Conservation (phyloP, 805 yeast species). For the Lachancea cidri region DNA sequence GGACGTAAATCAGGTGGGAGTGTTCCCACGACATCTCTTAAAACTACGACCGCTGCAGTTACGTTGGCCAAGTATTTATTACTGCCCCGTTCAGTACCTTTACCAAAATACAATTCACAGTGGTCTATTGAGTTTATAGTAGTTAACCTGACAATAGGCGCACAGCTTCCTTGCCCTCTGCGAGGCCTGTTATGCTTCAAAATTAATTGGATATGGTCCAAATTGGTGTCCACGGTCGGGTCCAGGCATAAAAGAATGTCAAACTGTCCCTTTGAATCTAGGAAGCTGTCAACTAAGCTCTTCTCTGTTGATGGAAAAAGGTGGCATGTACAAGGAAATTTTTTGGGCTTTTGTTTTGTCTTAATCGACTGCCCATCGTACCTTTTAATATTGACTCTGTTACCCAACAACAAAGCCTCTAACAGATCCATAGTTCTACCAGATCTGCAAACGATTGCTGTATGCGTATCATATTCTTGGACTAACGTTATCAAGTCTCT, state of each 20-base stretch:
- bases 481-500: conserved; percentile 57
- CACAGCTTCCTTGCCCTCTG: conserved; percentile 24
- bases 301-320: conserved; percentile 38
- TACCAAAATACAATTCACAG: conserved; percentile 50
- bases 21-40: conserved; percentile 76
- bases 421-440: conserved; percentile 66
- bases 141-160: conserved; percentile 63
- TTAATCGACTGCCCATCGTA: conserved; percentile 60
- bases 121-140: conserved; percentile 84
- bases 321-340: conserved; percentile 36
- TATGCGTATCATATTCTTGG: conserved; percentile 40
- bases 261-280: conserved; percentile 31
- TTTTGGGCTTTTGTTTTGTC: conserved; percentile 30
- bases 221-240: conserved; percentile 45
- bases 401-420: conserved; percentile 66
- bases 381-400: conserved; percentile 49
- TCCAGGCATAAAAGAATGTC: conserved; percentile 65
- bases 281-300: conserved; percentile 16
- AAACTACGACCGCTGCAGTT: conserved; percentile 76
- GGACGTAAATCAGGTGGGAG: conserved; percentile 78
- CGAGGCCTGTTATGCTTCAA: conserved; percentile 27
- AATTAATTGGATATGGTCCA: conserved; percentile 31
- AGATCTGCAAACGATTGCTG: conserved; percentile 67
- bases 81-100: conserved; percentile 26
- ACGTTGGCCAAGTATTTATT: conserved; percentile 55